Percentiles rank a stretch among this genome's conserved stretches.
Conservation (phyloP, 257 asterid species). For the Thymus quinquecostatus region DNA sequence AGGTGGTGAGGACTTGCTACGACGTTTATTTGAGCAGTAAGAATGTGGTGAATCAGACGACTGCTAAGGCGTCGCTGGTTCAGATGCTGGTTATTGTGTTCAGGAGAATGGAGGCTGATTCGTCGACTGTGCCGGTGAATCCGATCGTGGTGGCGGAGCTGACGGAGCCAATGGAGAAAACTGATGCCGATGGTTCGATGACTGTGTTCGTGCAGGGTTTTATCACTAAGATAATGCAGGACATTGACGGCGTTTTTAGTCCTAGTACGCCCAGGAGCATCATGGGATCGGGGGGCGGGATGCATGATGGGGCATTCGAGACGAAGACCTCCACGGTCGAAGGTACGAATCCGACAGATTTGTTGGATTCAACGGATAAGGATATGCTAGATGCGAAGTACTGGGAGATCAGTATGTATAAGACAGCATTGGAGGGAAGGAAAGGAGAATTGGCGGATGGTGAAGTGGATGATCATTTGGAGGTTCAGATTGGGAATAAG, state of each 20-base stretch:
- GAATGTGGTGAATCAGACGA: conserved; percentile 93
- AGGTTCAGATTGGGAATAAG: conserved; percentile 95
- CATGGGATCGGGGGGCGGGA: conserved; percentile 49
- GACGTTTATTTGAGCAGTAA: conserved; percentile 86
- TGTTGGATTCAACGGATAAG: conserved; percentile 96
- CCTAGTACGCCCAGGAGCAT: conserved; percentile 71
- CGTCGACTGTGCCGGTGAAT: conserved; percentile 86
- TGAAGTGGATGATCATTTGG: conserved; percentile 89
- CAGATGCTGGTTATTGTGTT: conserved; percentile 98
- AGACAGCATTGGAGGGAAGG: conserved; percentile 95
- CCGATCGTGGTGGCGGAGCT: conserved; percentile 97
- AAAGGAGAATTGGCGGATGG: conserved; percentile 95
- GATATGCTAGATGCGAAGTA: conserved; percentile 99
- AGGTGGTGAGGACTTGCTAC: conserved; percentile 89
- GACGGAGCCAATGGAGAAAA: conserved; percentile 85
- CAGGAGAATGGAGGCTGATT: conserved; percentile 99
- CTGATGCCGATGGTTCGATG: conserved; percentile 82
- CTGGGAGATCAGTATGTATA: conserved; percentile 99
- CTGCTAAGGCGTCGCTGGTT: conserved; percentile 96
- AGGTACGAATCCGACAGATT: conserved; percentile 95
- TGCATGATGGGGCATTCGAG: conserved; percentile 98
- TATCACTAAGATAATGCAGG: conserved; percentile 84
- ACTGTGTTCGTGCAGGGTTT: conserved; percentile 93
- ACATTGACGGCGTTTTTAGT: conserved; percentile 89
- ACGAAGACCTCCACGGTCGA: conserved; percentile 91